Evolutionary conservation across 140 eudicot genomes (phyloP).

Genomic region (Oenanthe javanica): DNA sequence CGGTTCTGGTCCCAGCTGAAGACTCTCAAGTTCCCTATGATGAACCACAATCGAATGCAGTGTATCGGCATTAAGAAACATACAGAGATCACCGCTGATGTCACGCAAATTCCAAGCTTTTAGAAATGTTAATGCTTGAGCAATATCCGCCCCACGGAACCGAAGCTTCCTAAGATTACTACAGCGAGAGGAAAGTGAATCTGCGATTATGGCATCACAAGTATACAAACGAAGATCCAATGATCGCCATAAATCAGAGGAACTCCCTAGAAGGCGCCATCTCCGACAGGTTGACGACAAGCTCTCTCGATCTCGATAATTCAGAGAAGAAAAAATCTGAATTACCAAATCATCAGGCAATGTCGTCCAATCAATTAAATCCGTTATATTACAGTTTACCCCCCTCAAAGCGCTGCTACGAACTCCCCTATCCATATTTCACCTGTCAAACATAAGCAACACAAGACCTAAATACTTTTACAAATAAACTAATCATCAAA

Average conservation of each 20-base stretch:
- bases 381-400: slow-evolving; percentile 34
- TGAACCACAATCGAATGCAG: slow-evolving; percentile 71
- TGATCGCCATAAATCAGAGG: slow-evolving; percentile 72
- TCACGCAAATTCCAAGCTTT: slow-evolving; percentile 55
- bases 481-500: slow-evolving; percentile 5
- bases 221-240: slow-evolving; percentile 78
- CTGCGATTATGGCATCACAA: slow-evolving; percentile 41
- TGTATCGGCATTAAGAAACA: slow-evolving; percentile 60
- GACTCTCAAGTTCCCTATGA: slow-evolving; percentile 65
- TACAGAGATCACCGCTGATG: slow-evolving; percentile 71
- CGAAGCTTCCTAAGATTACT: slow-evolving; percentile 52
- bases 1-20: slow-evolving; percentile 75
- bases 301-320: slow-evolving; percentile 81
- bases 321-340: slow-evolving; percentile 72
- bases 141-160: slow-evolving; percentile 82
- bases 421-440: slow-evolving; percentile 63
- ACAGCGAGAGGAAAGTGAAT: slow-evolving; percentile 61
- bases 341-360: slow-evolving; percentile 74
- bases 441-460: slow-evolving; percentile 3
- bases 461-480: slow-evolving; percentile 13
- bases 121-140: slow-evolving; percentile 55
- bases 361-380: slow-evolving; percentile 71
- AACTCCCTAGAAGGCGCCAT: slow-evolving; percentile 55
- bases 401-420: slow-evolving; percentile 49
- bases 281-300: slow-evolving; percentile 75